Percentiles rank a stretch among this genome's conserved stretches.
Evolutionary conservation across 2,329 filamentous ascomycete species (phyloP).

Genomic region (Colletotrichum kahawae): DNA sequence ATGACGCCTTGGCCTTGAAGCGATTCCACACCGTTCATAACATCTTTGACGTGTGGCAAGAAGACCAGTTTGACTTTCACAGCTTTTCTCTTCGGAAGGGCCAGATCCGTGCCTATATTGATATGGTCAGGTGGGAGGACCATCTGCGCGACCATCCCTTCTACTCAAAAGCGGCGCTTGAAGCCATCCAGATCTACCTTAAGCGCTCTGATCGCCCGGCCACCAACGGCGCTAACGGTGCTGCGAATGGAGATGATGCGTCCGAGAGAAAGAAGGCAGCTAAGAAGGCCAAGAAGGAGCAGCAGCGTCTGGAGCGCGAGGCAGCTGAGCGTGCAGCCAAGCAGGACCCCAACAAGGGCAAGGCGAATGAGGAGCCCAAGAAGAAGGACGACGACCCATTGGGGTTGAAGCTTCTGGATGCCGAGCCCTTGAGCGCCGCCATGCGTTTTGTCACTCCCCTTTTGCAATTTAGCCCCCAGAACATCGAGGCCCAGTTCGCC

Average conservation of each 20-base stretch:
- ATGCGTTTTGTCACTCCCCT: constrained; percentile 85
- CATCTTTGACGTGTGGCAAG: constrained; percentile 97
- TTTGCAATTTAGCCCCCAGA: constrained; percentile 81
- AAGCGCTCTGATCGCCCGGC: constrained; percentile 78
- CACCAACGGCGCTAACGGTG: constrained; percentile 66
- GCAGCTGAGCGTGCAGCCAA: constrained; percentile 80
- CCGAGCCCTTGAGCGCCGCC: constrained; percentile 84
- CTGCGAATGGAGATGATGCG: constrained; percentile 56
- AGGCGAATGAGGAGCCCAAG: constrained; percentile 61
- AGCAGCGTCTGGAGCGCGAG: constrained; percentile 69
- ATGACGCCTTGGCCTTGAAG: constrained; percentile 87
- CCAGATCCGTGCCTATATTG: constrained; percentile 91
- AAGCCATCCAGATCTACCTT: constrained; percentile 81
- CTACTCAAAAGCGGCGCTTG: constrained; percentile 82
- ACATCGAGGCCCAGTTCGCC: constrained; percentile 79
- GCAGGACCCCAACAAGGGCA: constrained; percentile 82
- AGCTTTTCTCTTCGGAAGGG: constrained; percentile 97
- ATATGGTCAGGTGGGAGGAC: constrained; percentile 98
- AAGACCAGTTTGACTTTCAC: constrained; percentile 99
- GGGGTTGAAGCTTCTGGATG: constrained; percentile 80
- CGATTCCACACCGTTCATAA: constrained; percentile 86
- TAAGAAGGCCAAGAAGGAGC: constrained; percentile 88
- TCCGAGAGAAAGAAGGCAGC: constrained; percentile 83
- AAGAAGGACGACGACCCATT: constrained; percentile 93
- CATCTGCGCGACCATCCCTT: constrained; percentile 90